Base-by-base conservation (phyloP, 306 rosid species). In the Abrus pulchellus region DNA sequence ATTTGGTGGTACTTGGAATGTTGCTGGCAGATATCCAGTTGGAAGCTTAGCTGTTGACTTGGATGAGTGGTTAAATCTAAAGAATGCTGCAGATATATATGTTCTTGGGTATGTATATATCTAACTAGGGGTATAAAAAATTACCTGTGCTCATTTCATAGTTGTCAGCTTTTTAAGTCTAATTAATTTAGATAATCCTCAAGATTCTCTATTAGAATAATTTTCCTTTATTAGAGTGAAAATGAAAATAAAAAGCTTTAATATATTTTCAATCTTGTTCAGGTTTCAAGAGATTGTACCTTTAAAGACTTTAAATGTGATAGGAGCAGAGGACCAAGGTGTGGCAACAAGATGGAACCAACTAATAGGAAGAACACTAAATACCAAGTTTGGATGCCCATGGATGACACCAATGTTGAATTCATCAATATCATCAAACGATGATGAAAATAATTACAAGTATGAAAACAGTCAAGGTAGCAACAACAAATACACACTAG, bases 231-330 rank as follows among this genome's bases (percentile, higher is more conserved):
- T 20, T 41, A 41, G 30, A 57, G 47, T 43, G 36, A 57, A 56
- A 56, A 13, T 3, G 49, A 77, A 47, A 36, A 36, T 74, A 1
- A 45, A 47, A 29, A 49, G 28, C 5, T 69, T 20, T 20, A 20
- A 20, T 20, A 20, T 20, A 20, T 20, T 9, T 33, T 28, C 1
- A 30, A 68, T 30, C 5, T 28, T 68, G 43, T 68, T 79, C 86
- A 95, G 99, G 79, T 90, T 93, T 82, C 97, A 95, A 88, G 99
- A 95, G 87, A 82, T 93, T 67, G 98, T 95, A 33, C 99, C 99
- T 10, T 85, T 95, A 75, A 93, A 89, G 80, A 81, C 98, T 56
- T 76, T 75, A 73, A 93, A 78, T 29, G 99, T 95, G 60, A 89
- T 95, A 63, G 99, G 99, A 66, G 92, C 87, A 29, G 98, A 93